Evolutionary conservation across 345 rosid species (phyloP).

Genomic region (Litchi chinensis): DNA sequence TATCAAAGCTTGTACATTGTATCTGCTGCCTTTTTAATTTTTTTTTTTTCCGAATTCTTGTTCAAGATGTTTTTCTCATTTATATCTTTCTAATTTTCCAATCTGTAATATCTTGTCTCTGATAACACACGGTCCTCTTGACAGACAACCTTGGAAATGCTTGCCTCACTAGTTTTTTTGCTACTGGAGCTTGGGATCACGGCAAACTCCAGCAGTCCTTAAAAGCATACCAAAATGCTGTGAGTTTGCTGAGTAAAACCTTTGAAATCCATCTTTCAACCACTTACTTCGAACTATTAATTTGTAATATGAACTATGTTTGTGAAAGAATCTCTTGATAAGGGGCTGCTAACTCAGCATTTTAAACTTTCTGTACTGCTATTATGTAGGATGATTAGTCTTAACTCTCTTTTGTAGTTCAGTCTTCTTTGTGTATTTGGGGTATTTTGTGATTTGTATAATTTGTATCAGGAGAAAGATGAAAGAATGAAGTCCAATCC

Average conservation of each 20-base stretch:
- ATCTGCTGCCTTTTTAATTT: background rate
- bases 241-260: constrained; percentile 35
- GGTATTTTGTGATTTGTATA: constrained; percentile 20
- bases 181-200: constrained; percentile 75
- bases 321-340: constrained; percentile 10
- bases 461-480: constrained; percentile 62
- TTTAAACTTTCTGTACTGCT: background rate
- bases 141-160: constrained; percentile 84
- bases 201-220: constrained; percentile 63
- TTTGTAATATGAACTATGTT: background rate
- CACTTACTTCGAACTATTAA: background rate
- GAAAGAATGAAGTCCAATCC: constrained; percentile 65
- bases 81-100: background rate
- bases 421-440: background rate
- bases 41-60: background rate
- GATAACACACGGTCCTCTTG: constrained; percentile 25
- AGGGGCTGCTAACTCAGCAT: background rate
- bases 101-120: background rate
- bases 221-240: constrained; percentile 83
- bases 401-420: background rate
- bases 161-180: constrained; percentile 66
- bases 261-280: background rate
- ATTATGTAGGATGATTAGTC: background rate
- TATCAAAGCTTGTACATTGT: background rate
- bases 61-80: background rate